phyloP scores from a whole-genome alignment of 495 filamentous ascomycete genomes.

The Poronia punctata region DNA sequence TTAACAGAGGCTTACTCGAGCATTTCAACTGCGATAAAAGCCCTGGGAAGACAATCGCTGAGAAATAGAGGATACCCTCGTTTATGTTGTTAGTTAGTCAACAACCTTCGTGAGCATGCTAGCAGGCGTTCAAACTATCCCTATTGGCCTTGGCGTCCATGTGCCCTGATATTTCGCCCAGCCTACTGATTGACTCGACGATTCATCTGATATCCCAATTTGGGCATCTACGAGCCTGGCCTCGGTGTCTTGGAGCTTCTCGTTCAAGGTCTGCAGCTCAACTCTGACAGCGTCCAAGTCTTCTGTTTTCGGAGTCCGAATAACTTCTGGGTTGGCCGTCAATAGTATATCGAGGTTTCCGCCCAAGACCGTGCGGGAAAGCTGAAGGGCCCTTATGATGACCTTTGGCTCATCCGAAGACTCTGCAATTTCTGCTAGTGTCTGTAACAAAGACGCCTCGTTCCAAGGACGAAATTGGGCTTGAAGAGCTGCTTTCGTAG shows the following conservation, averaged over 20 bases:
- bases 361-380: conserved; percentile 24
- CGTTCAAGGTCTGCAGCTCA: conserved; percentile 20
- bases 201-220: conserved; percentile 4
- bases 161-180: conserved; percentile 48
- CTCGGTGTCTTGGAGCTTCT: conserved; percentile 13
- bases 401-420: conserved; percentile 26
- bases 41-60: too few species aligned
- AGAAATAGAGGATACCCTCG: too few species aligned
- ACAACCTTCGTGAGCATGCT: too few species aligned
- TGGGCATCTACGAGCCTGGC: conserved; percentile 2
- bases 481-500: conserved; percentile 2
- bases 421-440: conserved; percentile 27
- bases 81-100: too few species aligned
- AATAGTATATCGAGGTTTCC: conserved; percentile 16
- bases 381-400: conserved; percentile 27
- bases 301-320: conserved; percentile 5
- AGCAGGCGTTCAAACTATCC: conserved; percentile 47
- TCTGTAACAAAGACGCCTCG: conserved; percentile 18
- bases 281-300: conserved; percentile 24
- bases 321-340: conserved; percentile 8
- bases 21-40: too few species aligned
- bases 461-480: conserved; percentile 21
- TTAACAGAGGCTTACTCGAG: too few species aligned
- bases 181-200: conserved; percentile 20
- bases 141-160: conserved; percentile 59